A percentile compares a stretch with the other conserved stretches of the same genome.
Evolutionary conservation across 2,329 filamentous ascomycete species (phyloP).

Genomic region (Cercospora berteroae): DNA sequence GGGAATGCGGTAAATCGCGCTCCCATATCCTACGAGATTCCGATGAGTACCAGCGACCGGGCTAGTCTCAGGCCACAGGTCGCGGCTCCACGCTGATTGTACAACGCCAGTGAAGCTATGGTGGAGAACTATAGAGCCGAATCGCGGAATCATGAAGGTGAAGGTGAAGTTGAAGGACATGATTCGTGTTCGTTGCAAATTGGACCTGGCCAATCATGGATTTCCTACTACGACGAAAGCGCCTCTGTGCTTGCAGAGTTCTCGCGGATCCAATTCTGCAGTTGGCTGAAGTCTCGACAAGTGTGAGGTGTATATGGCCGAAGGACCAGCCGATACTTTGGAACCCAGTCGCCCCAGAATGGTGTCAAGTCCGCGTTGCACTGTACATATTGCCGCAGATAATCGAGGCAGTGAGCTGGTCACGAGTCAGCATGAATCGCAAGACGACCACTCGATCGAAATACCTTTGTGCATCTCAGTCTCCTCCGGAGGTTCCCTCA

Average conservation of each 20-base stretch:
- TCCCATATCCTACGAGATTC: neutral
- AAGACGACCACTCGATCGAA: neutral
- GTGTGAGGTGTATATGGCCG: constrained; percentile 11
- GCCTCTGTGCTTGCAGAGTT: neutral
- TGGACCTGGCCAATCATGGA: neutral
- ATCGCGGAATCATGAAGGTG: too few relatives aligned
- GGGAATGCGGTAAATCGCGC: neutral
- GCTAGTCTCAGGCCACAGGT: neutral
- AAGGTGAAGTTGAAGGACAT: neutral
- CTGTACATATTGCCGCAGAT: constrained; percentile 12
- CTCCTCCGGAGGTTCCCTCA: constrained; percentile 8
- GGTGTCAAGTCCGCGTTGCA: constrained; percentile 15
- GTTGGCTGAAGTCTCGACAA: constrained; percentile 7
- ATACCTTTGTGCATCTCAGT: constrained; percentile 10
- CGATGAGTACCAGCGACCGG: neutral
- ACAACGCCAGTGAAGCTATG: neutral
- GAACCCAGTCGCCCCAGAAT: constrained; percentile 8
- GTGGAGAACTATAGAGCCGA: neutral
- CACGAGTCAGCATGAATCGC: neutral
- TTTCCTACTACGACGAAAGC: neutral
- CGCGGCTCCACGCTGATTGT: neutral
- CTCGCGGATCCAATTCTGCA: neutral
- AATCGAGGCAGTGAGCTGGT: constrained; percentile 12
- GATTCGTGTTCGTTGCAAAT: neutral
- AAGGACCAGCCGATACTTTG: constrained; percentile 8